Evolutionary conservation across 208 protist species (phyloP), one percentile per base, ranked within the genome.

Genomic region (Sergeia podlipaevii): DNA sequence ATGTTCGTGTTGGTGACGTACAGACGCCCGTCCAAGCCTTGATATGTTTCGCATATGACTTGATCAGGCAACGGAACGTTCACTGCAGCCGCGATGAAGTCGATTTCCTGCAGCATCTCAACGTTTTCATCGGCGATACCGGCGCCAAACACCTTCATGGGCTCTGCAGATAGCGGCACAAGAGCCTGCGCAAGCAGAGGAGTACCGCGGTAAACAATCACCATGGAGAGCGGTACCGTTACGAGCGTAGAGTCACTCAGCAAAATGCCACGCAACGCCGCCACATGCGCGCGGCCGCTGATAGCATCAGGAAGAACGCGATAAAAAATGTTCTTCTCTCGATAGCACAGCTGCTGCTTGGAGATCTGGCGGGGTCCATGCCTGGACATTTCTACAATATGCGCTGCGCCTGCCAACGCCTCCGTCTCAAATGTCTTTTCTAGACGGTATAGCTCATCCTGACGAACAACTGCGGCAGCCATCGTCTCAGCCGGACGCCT

Each of bases 401-500:
- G 65, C 41, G 51, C 73, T 2, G 65, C 71, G 1, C 53, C 63
- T 10, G 38, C 51, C 1, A 52, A 48, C 1, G 65, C 65, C 55
- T 77, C 77, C 7, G 44, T 46, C n/a, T 74, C 56, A 51, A 85
- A 80, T 15, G 67, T 69, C 50, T 50, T 50, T 41, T 80, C 77
- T 20, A 70, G 51, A 11, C 62, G 65, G 33, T 52, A 60, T 39
- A 92, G 26, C 46, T 72, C 68, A 17, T 63, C 60, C 50, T 77
- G 69, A 6, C 85, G 68, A 28, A 46, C 64, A 27, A 41, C 39
- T 0, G 85, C 74, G 18, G 73, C 54, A 42, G 45, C 56, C 37
- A 78, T 17, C 8, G 80, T 85, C 56, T 66, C 79, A 42, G 84
- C 77, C 38, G 77, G 75, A 63, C 77, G 71, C 65, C 85, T 80